These are phyloP conservation scores for Lathyrus tuberosus DNA, from an alignment of 306 rosid genomes.

Conservation along the genomic window DNA sequence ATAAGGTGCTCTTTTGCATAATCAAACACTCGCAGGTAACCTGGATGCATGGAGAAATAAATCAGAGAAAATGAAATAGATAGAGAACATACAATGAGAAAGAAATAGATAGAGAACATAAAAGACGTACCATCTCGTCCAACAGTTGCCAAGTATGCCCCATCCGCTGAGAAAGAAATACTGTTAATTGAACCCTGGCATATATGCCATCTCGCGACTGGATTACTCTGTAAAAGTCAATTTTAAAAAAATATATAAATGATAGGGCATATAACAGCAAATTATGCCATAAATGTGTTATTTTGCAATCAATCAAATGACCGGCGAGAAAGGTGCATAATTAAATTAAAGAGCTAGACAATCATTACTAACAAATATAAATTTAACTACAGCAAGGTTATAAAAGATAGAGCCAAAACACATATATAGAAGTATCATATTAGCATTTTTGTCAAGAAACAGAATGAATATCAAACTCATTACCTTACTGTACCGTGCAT, in stretches of 20 bases:
- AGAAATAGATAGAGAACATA: constrained; percentile 12
- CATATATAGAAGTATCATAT: constrained; percentile 8
- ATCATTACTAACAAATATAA: constrained; percentile 10
- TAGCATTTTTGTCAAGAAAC: constrained; percentile 2
- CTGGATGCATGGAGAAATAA: constrained; percentile 54
- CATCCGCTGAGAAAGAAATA: constrained; percentile 85
- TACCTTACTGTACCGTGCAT: constrained; percentile 98
- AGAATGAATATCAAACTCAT: constrained; percentile 29
- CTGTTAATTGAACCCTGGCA: constrained; percentile 88
- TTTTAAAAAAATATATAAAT: not conserved
- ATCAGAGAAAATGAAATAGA: constrained; percentile 21
- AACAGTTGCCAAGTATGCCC: constrained; percentile 77
- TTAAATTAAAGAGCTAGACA: constrained; percentile 32
- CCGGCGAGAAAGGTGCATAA: constrained; percentile 15
- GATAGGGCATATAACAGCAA: constrained; percentile 30
- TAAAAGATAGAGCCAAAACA: constrained; percentile 17
- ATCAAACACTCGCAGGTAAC: constrained; percentile 94
- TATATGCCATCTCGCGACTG: constrained; percentile 95
- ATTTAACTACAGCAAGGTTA: constrained; percentile 14
- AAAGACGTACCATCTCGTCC: constrained; percentile 88
- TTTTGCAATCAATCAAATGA: constrained; percentile 16
- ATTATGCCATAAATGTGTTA: constrained; percentile 14
- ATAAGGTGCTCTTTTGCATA: constrained; percentile 81
- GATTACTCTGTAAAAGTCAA: constrained; percentile 74
- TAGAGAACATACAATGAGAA: constrained; percentile 20